Evolutionary conservation across 1,284 basidiomycete genomes (phyloP), one percentile per base, ranked within the genome.

Genomic region (Cutaneotrichosporon cavernicola): DNA sequence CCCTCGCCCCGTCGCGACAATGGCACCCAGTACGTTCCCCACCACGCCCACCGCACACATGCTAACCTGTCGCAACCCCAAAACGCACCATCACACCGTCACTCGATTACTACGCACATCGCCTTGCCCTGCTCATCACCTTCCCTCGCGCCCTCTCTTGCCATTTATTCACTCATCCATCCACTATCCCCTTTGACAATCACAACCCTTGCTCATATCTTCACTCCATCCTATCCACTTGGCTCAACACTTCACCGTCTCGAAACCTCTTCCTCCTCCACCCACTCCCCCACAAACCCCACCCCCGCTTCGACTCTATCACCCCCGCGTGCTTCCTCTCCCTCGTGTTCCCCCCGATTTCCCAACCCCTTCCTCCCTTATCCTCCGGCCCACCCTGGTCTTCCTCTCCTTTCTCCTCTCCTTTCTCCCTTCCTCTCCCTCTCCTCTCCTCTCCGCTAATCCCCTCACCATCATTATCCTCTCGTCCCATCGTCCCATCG

Each of bases 1-100:
- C 6, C 9, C 50, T 51, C 13, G 22, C 22, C 8, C 22, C 31
- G 8, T 51, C 22, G 22, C 50, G 22, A 49, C 52, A 36, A 63
- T 63, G 62, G 57, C 36, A 40, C 62, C 62, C 10, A 63, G 62
- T 63, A 30, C 62, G 62, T 59, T 43, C 13, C 2, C 18, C 43
- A 18, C 2, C 18, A 1, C 9, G 5, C 7, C 18, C 18, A 7
- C 18, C 16, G 43, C 9, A 46, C 43, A 46, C 43, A 46, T 18
- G 40, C 43, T 46, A 5, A 46, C 43, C 43, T 18, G 16, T 46
- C 43, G 18, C 43, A 46, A 46, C 43, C 18, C 43, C 43, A 16
- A 46, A 40, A 40, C 18, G 6, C 43, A 8, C 43, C 43, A 46
- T 46, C 43, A 46, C 16, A 8, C 14, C 11, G 2, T 18, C 16